These are phyloP conservation scores for Chlorella vulgaris DNA, from an alignment of 139 green algal genomes.

Conservation along the genomic window DNA sequence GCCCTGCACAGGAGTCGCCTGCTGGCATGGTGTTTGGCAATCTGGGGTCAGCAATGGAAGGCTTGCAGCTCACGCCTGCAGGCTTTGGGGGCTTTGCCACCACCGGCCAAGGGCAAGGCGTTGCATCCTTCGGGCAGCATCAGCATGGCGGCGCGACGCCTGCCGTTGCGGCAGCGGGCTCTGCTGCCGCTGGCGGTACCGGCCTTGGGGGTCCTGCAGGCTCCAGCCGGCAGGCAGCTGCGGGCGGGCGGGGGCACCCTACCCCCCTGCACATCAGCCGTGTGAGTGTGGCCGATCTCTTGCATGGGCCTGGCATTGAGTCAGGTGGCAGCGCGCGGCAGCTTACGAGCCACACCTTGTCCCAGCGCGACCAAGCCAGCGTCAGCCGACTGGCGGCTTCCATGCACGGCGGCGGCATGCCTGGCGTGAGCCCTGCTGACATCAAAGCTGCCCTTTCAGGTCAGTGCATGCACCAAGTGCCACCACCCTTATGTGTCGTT, in stretches of 20 bases:
- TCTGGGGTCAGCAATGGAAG: neutral
- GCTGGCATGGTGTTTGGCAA: neutral
- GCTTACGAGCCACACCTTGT: neutral
- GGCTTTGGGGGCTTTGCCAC: too few species aligned
- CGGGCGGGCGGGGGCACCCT: neutral
- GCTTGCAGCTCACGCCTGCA: too few species aligned
- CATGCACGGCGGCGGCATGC: slow-evolving; percentile 1
- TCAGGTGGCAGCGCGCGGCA: neutral
- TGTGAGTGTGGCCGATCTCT: slow-evolving; percentile 19
- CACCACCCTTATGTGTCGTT: neutral
- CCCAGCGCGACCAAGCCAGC: slow-evolving; percentile 1
- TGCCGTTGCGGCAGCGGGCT: neutral
- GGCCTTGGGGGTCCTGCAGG: too few species aligned
- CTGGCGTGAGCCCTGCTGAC: neutral
- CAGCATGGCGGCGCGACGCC: slow-evolving; percentile 21
- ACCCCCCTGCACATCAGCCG: slow-evolving; percentile 27
- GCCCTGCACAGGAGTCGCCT: neutral
- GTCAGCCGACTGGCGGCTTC: slow-evolving; percentile 19
- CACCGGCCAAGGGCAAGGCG: neutral
- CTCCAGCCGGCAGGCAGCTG: neutral
- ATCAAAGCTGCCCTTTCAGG: slow-evolving; percentile 18
- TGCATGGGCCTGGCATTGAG: neutral
- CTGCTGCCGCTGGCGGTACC: too few species aligned
- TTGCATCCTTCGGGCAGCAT: slow-evolving; percentile 7
- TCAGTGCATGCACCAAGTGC: neutral